Base-by-base conservation (phyloP, 2,329 filamentous ascomycete species). In the Paramyrothecium sp. region DNA sequence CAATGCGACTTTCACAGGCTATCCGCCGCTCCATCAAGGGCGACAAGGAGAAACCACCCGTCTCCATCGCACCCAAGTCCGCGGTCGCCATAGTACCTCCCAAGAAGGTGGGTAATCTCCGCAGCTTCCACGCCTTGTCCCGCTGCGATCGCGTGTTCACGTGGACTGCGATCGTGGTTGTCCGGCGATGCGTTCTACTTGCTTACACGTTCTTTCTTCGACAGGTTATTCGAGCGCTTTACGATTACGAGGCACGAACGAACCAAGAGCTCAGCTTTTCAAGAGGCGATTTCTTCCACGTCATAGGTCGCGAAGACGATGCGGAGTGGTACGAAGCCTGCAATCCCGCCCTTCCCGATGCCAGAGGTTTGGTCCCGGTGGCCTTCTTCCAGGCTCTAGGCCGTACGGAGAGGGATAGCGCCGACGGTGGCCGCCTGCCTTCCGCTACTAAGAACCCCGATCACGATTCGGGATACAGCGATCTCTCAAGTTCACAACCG, bases 281-380 rank as follows among this genome's bases (percentile, higher is more conserved):
- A 63, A 90, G 92, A 71, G 95, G 95, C 69, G 95, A 99, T 74
- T 99, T 98, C 75, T 95, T 99, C 73, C 94, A 98, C 79, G 95
- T 99, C 63, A 94, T 98, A 73, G 92, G 91, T 68, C 89, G 94
- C 73, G 95, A 98, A 78, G 89, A 97, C 80, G 94, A 98, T 72
- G 78, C 81, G 46, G 92, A 97, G 72, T 99, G 95, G 94, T 99
- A 97, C 82, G 95, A 98, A 77, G 95, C 94, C 56, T 98, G 92
- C 81, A 99, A 99, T 72, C 95, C 95, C 59, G 85, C 90, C 53
- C 81, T 97, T 63, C 92, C 90, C 68, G 89, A 89, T 75, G 91
- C 92, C 53, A 88, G 92, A 64, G 95, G 95, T 60, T 84, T 99
- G 59, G 95, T 99, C 49, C 95, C 95, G 8, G 95, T 97, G 57